Base-by-base conservation (phyloP, 1,139 yeast genomes). In the Yamadazyma friedrichii region DNA sequence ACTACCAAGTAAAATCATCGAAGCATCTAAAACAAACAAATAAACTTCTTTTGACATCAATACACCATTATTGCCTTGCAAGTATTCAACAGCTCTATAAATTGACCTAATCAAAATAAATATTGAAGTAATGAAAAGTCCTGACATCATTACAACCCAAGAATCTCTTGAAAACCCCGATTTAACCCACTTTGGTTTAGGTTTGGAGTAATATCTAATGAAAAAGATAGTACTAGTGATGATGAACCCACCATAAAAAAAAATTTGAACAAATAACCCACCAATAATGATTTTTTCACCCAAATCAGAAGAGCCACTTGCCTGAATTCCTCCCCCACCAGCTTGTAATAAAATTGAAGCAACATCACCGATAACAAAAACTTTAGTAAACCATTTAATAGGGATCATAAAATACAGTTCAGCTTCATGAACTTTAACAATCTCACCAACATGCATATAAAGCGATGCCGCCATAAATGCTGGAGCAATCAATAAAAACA, bases 21-120 rank as follows among this genome's bases (percentile, higher is more conserved):
- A 55, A 0, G 88, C 86, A 55, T 89, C 97, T 38, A 89, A 70
- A n/a, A 79, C 75, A 70, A 88, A 72, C 50, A 89, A 76, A 59
- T 74, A 88, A 30, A 74, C 70, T 61, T 89, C 97, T 50, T 81
- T 81, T 1, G 68, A 61, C 42, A 87, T 81, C 48, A 88, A 67
- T 46, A 68, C 74, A 0, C 96, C 94, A 9, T 52, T 38, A 80
- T 88, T 87, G 9, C 96, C 96, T 53, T 82, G 79, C 3, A 82
- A 66, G 42, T 88, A 70, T 61, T 88, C 96, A 20, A 80, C 76
- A 42, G 87, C 80, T 63, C 96, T 76, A 61, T 87, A 88, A 28
- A 84, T 66, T 58, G 93, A 84, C 60, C 96, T 76, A 39, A 79
- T 71, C 52, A 75, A 84, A 31, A 88, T 71, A 26, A 70, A 50